Conservation (phyloP, 441 rosid genomes). For the Erysimum cheiri region DNA sequence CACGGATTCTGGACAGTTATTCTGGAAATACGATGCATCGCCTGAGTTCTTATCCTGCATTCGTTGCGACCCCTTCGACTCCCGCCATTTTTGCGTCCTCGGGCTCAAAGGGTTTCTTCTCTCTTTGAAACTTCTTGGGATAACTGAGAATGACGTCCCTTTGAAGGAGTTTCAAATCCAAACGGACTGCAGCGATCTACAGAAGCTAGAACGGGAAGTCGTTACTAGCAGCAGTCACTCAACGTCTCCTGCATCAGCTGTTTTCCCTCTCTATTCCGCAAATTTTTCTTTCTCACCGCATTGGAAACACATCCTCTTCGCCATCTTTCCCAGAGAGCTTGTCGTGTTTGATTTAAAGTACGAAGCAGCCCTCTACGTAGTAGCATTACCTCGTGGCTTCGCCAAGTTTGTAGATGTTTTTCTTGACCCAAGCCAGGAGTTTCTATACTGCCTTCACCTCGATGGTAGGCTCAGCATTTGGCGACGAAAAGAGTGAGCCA, state of each 20-base stretch:
- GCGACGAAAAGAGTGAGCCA: constrained; percentile 76
- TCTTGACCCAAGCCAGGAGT: constrained; percentile 72
- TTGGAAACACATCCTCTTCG: constrained; percentile 76
- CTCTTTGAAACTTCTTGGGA: constrained; percentile 64
- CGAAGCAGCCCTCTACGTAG: constrained; percentile 56
- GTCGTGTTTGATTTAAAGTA: constrained; percentile 86
- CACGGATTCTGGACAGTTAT: constrained; percentile 49
- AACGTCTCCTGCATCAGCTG: constrained; percentile 63
- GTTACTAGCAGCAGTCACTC: constrained; percentile 40
- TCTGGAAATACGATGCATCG: constrained; percentile 74
- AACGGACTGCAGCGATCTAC: constrained; percentile 62
- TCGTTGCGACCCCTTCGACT: constrained; percentile 81
- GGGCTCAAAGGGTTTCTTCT: constrained; percentile 74
- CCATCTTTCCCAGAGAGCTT: constrained; percentile 79
- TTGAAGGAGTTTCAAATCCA: constrained; percentile 57
- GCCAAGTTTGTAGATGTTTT: constrained; percentile 78
- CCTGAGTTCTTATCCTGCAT: constrained; percentile 74
- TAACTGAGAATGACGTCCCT: constrained; percentile 58
- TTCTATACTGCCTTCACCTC: constrained; percentile 74
- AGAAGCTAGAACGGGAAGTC: constrained; percentile 67
- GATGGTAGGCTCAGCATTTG: constrained; percentile 90
- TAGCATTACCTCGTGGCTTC: constrained; percentile 77
- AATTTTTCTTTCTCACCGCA: constrained; percentile 77
- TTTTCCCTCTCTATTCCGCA: constrained; percentile 60
- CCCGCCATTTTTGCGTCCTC: constrained; percentile 72